Percentiles rank a stretch among this genome's conserved stretches.
phyloP scores from a whole-genome alignment of 805 yeast genomes.

The Kodamaea hsintzibuensis region DNA sequence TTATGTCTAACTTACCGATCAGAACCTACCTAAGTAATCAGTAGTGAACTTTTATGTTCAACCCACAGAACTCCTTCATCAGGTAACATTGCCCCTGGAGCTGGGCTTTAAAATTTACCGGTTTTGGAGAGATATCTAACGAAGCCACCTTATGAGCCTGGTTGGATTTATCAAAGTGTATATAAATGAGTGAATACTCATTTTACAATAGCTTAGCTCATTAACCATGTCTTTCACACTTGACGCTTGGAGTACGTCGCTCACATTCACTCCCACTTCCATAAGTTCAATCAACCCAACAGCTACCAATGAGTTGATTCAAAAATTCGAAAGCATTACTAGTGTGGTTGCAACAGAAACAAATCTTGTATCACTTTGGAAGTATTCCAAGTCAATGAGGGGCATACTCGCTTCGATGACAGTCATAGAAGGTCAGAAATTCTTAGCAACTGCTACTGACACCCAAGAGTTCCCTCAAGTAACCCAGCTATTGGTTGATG shows the following conservation, averaged over 20 bases:
- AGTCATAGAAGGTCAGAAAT: conserved; percentile 32
- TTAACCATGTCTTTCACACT: background rate
- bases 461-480: conserved; percentile 25
- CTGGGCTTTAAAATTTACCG: background rate
- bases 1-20: too few relatives aligned
- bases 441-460: conserved; percentile 40
- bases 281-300: conserved; percentile 4
- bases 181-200: background rate
- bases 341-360: conserved; percentile 2
- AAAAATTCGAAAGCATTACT: background rate
- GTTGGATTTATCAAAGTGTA: background rate
- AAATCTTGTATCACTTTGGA: background rate
- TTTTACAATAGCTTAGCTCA: background rate
- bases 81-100: too few relatives aligned
- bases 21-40: too few relatives aligned
- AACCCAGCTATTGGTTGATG: conserved; percentile 32
- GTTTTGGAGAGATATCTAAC: background rate
- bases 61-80: too few relatives aligned
- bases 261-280: background rate
- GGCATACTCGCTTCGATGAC: conserved; percentile 40
- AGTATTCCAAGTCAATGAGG: conserved; percentile 14
- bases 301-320: background rate
- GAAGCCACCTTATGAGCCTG: too few relatives aligned
- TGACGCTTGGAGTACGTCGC: conserved; percentile 2
- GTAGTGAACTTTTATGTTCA: too few relatives aligned